phyloP scores from a whole-genome alignment of 148 eudicot genomes.

The Heliamphora exappendiculata region DNA sequence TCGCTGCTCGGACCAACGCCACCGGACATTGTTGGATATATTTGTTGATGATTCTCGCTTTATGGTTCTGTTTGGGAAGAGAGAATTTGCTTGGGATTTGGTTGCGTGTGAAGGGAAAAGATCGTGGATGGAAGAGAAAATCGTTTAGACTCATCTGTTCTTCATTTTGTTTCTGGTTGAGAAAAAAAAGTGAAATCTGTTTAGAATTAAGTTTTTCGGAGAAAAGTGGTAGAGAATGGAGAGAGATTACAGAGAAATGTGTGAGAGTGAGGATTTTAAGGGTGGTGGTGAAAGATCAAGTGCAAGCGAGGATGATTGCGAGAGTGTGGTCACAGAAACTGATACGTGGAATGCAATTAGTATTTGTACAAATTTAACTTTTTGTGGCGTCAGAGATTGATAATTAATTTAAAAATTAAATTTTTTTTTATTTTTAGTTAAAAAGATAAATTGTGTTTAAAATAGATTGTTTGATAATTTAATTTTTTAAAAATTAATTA shows the following conservation, averaged over 20 bases:
- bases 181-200: not conserved
- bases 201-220: not conserved
- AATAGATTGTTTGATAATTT: no score
- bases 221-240: not conserved
- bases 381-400: not conserved
- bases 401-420: not conserved
- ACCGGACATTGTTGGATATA: not conserved
- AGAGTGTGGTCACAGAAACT: not conserved
- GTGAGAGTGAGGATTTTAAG: not conserved
- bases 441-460: no score
- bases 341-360: not conserved
- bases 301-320: not conserved
- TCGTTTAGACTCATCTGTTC: no score
- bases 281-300: not conserved
- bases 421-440: not conserved
- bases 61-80: no score
- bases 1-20: slow-evolving; percentile 1
- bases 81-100: not conserved
- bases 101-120: not conserved
- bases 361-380: not conserved
- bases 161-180: not conserved
- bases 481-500: no score
- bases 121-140: not conserved
- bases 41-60: no score
- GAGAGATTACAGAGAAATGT: not conserved